Percentiles rank a stretch among this genome's conserved stretches.
These are phyloP conservation scores for Leishmania braziliensis DNA, from an alignment of 208 protist genomes.

Conservation along the genomic window DNA sequence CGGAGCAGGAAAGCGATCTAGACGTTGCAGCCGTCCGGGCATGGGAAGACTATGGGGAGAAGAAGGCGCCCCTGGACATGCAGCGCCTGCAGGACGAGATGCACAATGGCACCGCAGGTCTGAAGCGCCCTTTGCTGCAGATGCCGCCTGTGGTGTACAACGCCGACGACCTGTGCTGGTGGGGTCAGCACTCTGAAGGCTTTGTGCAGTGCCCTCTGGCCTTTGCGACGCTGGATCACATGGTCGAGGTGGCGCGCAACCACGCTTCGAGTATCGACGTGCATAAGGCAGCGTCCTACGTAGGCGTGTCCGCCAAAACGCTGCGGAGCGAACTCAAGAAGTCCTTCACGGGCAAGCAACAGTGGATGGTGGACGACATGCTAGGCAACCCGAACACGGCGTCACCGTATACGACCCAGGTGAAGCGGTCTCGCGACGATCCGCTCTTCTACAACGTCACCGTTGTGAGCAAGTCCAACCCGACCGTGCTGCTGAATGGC, in stretches of 20 bases:
- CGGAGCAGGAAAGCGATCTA: constrained; percentile 22
- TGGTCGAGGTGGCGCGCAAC: constrained; percentile 38
- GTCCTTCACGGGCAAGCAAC: not conserved
- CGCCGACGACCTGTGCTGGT: constrained; percentile 34
- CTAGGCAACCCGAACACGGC: constrained; percentile 5
- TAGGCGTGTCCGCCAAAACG: constrained; percentile 1
- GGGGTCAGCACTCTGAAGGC: constrained; percentile 27
- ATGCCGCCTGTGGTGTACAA: constrained; percentile 47
- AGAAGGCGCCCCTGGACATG: constrained; percentile 32
- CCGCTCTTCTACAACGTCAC: constrained; percentile 30
- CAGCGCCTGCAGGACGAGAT: constrained; percentile 11
- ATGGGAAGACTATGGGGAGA: constrained; percentile 49
- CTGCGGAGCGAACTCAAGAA: constrained; percentile 11
- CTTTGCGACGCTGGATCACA: constrained; percentile 32
- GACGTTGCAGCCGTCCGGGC: constrained; percentile 42
- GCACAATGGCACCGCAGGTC: not conserved
- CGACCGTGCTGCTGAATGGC: constrained; percentile 28
- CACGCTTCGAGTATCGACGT: constrained; percentile 14
- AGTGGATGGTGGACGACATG: constrained; percentile 23
- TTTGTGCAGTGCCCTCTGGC: constrained; percentile 29
- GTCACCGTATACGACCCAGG: constrained; percentile 11
- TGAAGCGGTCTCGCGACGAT: constrained; percentile 8
- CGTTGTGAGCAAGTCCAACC: constrained; percentile 14
- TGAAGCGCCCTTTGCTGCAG: constrained; percentile 28
- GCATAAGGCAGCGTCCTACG: constrained; percentile 2